phyloP scores from a whole-genome alignment of 768 basidiomycete species.

The Xerocomus brunneocitrinus region DNA sequence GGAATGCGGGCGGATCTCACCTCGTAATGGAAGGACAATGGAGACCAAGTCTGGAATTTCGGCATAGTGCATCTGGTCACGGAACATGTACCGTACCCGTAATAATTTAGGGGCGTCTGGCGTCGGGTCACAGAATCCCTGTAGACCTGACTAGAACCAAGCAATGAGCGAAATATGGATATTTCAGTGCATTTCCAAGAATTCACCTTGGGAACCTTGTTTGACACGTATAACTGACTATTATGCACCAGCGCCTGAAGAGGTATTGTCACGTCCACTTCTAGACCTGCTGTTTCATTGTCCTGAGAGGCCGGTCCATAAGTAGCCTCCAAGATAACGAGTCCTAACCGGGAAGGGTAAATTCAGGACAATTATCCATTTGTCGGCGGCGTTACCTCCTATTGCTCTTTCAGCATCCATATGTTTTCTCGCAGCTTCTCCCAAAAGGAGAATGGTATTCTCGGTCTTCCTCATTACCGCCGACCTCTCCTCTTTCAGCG shows the following conservation, averaged over 20 bases:
- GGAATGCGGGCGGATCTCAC: conserved; percentile 39
- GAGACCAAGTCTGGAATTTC: conserved; percentile 69
- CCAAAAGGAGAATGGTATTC: conserved; percentile 57
- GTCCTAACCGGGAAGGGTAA: conserved; percentile 41
- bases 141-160: conserved; percentile 53
- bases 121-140: conserved; percentile 87
- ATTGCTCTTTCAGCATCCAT: conserved; percentile 57
- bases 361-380: conserved; percentile 7
- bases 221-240: conserved; percentile 75
- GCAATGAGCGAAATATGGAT: conserved; percentile 2
- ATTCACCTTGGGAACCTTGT: conserved; percentile 66
- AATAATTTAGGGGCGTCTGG: conserved; percentile 68
- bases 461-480: conserved; percentile 60
- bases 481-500: conserved; percentile 59
- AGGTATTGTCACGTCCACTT: conserved; percentile 74
- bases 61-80: conserved; percentile 66
- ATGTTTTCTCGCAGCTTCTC: conserved; percentile 62
- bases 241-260: conserved; percentile 77
- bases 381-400: conserved; percentile 47
- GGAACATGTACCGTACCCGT: conserved; percentile 73
- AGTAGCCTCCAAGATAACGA: conserved; percentile 70
- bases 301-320: conserved; percentile 59
- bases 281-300: conserved; percentile 49
- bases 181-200: neutral
- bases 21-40: conserved; percentile 70